Percentiles rank a stretch among this genome's conserved stretches.
Evolutionary conservation across 352 stramenopile species (phyloP).

Genomic region (Phytophthora meadii): DNA sequence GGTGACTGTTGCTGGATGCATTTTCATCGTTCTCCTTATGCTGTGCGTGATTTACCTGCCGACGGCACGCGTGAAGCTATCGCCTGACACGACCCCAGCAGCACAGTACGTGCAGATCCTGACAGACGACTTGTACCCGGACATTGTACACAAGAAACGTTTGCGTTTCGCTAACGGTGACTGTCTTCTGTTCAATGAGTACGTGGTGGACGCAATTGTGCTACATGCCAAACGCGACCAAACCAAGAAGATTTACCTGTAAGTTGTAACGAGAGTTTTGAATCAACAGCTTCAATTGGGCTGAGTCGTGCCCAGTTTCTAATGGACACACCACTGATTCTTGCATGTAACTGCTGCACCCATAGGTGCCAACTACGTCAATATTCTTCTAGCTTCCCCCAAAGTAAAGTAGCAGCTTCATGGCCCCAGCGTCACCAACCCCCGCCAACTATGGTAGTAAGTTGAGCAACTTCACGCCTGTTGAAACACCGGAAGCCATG

Average conservation of each 20-base stretch:
- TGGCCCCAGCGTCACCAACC: conserved; percentile 5
- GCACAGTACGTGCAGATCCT: conserved; percentile 77
- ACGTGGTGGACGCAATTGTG: conserved; percentile 68
- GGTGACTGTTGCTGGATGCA: conserved; percentile 58
- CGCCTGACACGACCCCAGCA: conserved; percentile 64
- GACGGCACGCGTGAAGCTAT: conserved; percentile 59
- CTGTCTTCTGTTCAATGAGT: conserved; percentile 72
- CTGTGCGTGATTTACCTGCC: conserved; percentile 63
- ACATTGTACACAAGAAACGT: conserved; percentile 77
- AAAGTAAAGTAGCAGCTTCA: conserved; percentile 17
- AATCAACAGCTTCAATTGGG: no score
- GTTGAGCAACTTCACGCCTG: conserved; percentile 22
- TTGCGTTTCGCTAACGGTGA: conserved; percentile 72
- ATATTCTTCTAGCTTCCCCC: no score
- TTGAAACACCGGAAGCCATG: conserved; percentile 27
- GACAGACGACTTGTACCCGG: conserved; percentile 73
- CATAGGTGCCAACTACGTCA: no score
- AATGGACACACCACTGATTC: no score
- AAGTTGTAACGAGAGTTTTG: conserved; percentile 10
- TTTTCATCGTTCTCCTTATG: conserved; percentile 60
- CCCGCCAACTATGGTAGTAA: conserved; percentile 12
- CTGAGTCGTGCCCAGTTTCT: no score
- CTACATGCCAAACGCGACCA: conserved; percentile 63
- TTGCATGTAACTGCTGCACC: no score
- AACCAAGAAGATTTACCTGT: conserved; percentile 72